These are phyloP conservation scores for Flaveria bidentis DNA, from an alignment of 129 eudicot species.

Conservation along the genomic window DNA sequence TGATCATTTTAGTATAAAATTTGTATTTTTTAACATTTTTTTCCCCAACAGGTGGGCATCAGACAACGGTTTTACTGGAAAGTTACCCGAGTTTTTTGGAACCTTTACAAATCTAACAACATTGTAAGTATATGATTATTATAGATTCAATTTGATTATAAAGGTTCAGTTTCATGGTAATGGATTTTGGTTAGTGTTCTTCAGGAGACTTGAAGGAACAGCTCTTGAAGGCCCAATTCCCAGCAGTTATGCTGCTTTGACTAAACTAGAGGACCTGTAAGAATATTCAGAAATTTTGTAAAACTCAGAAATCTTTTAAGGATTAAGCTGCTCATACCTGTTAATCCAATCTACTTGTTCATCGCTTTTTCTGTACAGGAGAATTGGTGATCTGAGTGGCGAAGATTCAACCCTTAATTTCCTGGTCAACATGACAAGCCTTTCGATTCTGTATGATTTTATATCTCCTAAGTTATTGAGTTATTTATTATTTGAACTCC, in stretches of 20 bases:
- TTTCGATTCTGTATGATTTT: conserved; percentile 62
- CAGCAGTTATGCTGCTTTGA: conserved; percentile 52
- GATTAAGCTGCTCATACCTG: conserved; percentile 10
- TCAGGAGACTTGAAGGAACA: conserved; percentile 76
- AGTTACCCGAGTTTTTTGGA: conserved; percentile 67
- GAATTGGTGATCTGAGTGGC: conserved; percentile 61
- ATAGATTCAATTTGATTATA: neutral
- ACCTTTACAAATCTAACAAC: conserved; percentile 51
- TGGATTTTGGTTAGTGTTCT: conserved; percentile 6
- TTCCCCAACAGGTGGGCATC: conserved; percentile 63
- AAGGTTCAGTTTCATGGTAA: conserved; percentile 4
- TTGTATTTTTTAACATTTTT: neutral
- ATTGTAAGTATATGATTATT: conserved; percentile 44
- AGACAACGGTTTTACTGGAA: conserved; percentile 65
- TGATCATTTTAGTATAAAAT: conserved; percentile 11
- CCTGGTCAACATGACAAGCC: conserved; percentile 53
- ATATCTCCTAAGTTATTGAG: neutral
- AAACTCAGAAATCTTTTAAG: conserved; percentile 5
- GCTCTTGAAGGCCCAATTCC: conserved; percentile 78
- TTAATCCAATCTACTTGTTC: neutral
- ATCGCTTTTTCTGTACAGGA: conserved; percentile 35
- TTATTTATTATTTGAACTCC: conserved; percentile 6
- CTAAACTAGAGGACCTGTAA: conserved; percentile 71
- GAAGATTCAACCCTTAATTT: conserved; percentile 63
- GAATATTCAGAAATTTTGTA: conserved; percentile 24